Evolutionary conservation across 805 yeast genomes (phyloP).

Genomic region (Wickerhamiella dianesei): DNA sequence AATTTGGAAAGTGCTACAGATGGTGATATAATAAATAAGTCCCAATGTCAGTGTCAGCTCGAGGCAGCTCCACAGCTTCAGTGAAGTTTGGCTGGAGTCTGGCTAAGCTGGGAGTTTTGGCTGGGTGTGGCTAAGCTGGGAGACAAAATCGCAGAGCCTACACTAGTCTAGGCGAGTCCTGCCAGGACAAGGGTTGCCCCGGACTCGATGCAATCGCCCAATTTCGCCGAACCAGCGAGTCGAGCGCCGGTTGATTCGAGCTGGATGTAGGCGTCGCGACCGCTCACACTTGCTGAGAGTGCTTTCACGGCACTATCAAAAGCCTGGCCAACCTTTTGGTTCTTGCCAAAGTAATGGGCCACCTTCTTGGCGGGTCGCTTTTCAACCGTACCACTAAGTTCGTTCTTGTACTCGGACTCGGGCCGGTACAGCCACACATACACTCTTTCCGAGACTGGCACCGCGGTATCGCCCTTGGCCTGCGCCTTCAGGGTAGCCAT

Average conservation of each 20-base stretch:
- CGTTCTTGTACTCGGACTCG: slow-evolving; percentile 12
- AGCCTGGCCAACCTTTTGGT: slow-evolving; percentile 17
- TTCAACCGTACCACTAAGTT: slow-evolving; percentile 10
- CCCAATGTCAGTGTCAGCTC: no score
- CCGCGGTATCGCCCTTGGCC: slow-evolving; percentile 29
- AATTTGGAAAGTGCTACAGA: background rate
- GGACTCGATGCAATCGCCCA: background rate
- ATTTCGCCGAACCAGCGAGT: background rate
- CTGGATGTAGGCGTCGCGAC: background rate
- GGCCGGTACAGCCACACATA: slow-evolving; percentile 23
- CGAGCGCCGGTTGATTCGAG: background rate
- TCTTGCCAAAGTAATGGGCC: slow-evolving; percentile 18
- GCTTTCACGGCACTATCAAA: slow-evolving; percentile 18
- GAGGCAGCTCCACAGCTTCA: no score
- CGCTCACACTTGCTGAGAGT: slow-evolving; percentile 13
- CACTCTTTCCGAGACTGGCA: slow-evolving; percentile 23
- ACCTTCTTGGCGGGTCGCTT: slow-evolving; percentile 17
- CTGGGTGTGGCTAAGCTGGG: no score
- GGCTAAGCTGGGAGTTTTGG: no score
- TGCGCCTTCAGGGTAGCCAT: slow-evolving; percentile 19
- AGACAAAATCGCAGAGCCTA: no score
- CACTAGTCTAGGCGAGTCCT: background rate
- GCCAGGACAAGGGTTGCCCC: background rate
- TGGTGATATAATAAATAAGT: background rate
- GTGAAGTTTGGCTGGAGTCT: no score